A percentile compares a stretch with the other conserved stretches of the same genome.
Evolutionary conservation across 148 eudicot species (phyloP).

Genomic region (Drosera capensis): DNA sequence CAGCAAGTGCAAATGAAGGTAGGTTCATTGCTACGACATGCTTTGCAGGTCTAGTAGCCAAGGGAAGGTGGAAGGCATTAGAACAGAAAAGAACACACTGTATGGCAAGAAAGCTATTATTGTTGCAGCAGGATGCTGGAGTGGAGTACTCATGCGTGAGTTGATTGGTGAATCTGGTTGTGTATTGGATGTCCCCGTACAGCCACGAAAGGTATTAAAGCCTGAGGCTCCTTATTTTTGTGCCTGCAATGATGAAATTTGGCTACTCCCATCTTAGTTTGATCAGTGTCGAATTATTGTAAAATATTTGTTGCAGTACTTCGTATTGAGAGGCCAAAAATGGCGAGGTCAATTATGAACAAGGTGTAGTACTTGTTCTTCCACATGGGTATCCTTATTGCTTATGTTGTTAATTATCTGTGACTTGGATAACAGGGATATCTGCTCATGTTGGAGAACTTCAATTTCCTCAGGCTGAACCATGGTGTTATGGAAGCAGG

Average conservation of each 20-base stretch:
- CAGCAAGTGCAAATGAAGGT: neutral
- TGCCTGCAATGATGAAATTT: neutral
- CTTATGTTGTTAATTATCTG: neutral
- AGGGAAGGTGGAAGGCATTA: conserved; percentile 56
- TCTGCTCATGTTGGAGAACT: conserved; percentile 61
- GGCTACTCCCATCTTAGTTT: too few species aligned
- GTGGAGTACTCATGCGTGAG: conserved; percentile 63
- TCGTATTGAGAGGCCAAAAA: too few species aligned
- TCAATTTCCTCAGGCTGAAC: conserved; percentile 39
- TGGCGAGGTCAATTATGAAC: too few species aligned
- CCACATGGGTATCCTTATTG: neutral
- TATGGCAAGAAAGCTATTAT: conserved; percentile 52
- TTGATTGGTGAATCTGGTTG: conserved; percentile 33
- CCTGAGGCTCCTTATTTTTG: neutral
- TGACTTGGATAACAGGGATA: conserved; percentile 49
- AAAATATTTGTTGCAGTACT: too few species aligned
- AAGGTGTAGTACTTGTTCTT: too few species aligned
- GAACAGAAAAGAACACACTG: conserved; percentile 46
- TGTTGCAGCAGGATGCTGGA: conserved; percentile 92
- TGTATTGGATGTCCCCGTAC: conserved; percentile 48
- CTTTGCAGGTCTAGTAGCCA: conserved; percentile 34
- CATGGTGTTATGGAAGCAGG: conserved; percentile 96
- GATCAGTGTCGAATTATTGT: too few species aligned
- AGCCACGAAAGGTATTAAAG: conserved; percentile 71
- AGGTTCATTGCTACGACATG: neutral